Base-by-base conservation (phyloP, 257 asterid genomes). In the Solanum pennellii region DNA sequence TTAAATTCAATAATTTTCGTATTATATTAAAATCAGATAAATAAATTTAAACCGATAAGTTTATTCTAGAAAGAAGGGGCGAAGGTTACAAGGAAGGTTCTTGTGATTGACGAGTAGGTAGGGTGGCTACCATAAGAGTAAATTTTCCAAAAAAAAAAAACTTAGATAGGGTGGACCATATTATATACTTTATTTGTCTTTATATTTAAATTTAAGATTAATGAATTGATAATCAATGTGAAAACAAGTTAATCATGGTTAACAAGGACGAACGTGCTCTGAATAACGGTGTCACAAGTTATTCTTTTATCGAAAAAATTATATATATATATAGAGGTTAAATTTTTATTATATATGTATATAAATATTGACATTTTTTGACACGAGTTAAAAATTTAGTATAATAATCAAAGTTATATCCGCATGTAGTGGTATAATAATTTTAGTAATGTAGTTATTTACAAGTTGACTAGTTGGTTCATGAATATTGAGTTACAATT, bases 11-110 rank as follows among this genome's bases (percentile, higher is more conserved):
- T 9, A 9, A 0, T 20, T 18, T 52, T 20, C 4, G 1, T 20
- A 9, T 59, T 7, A 7, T 11, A 0, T 62, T 10, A 65, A 65
- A n/a, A 62, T 1, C 9, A n/a, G 7, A 62, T 5, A 5, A 11
- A n/a, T 65, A n/a, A n/a, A 59, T 59, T 56, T 0, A 20, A 59
- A 1, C 33, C 2, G 14, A 65, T 5, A 7, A 2, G 0, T n/a
- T 11, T 6, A 11, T 65, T 82, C 85, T 82, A 31, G 85, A 82
- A 80, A 49, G 25, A 31, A 20, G 14, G 68, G 45, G 85, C 6
- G 85, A 82, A 49, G 71, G 10, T 82, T 49, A 18, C 85, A 6
- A 82, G 21, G 85, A 82, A 82, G 45, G 21, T 82, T 47, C 85
- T 68, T 79, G 52, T 45, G 4, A 2, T 16, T 14, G 83, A 77